phyloP scores from a whole-genome alignment of 2,329 filamentous ascomycete genomes.

The Aspergillus nomiae region DNA sequence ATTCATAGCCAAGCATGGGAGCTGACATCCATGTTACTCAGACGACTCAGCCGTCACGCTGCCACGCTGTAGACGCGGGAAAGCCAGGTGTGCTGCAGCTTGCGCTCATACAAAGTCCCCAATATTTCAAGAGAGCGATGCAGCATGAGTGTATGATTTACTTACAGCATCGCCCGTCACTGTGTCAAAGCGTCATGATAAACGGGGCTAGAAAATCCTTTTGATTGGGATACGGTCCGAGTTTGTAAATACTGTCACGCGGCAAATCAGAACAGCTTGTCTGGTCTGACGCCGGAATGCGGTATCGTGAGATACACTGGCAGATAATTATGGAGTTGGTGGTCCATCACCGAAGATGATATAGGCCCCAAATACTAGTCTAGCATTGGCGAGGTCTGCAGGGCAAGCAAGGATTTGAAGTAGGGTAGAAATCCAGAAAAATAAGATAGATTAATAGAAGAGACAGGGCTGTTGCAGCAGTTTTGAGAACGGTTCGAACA shows the following conservation, averaged over 20 bases:
- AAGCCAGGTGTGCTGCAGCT: not conserved
- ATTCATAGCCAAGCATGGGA: not conserved
- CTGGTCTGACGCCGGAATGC: not conserved
- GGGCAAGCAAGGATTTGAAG: not conserved
- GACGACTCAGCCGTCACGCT: not conserved
- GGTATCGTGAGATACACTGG: not conserved
- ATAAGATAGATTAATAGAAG: not conserved
- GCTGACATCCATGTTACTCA: constrained; percentile 1
- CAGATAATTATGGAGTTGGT: not conserved
- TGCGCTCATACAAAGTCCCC: not conserved
- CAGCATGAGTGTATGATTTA: not conserved
- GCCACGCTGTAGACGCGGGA: not conserved
- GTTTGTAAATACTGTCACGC: not conserved
- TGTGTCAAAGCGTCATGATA: not conserved
- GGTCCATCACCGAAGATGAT: not conserved
- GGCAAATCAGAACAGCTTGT: not conserved
- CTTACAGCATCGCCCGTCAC: not conserved
- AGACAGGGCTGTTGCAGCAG: not conserved
- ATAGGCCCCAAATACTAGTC: not conserved
- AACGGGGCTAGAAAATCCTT: not conserved
- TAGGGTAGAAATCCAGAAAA: no score
- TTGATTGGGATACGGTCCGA: not conserved
- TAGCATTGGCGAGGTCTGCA: not conserved
- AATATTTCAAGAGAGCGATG: not conserved
- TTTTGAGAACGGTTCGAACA: not conserved